Evolutionary conservation across 2,329 filamentous ascomycete species (phyloP), one percentile per base, ranked within the genome.

Genomic region (Arthrinium puccinioides): DNA sequence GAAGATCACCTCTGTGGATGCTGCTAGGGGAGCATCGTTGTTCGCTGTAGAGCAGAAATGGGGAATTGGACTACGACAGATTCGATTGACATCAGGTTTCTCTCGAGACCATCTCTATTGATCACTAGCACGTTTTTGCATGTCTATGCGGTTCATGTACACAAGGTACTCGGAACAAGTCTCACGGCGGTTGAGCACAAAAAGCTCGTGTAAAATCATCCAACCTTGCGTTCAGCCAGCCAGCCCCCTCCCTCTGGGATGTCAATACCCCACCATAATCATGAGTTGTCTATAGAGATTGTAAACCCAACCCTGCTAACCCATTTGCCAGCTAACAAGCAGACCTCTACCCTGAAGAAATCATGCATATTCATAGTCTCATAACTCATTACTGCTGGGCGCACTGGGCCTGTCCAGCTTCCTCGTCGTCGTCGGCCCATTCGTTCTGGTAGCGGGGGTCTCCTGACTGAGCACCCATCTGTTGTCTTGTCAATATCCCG

Each of bases 371-470:
- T 47, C 46, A 46, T n/a, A n/a, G n/a, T 48, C 43, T 56, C 55
- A 46, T 57, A 49, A 52, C 32, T 56, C 50, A 43, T 69, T 77
- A 87, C 67, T 87, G 82, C 40, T 82, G 78, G 44, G 82, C 77
- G 54, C 84, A 89, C 59, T 89, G 84, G 20, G 83, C 69, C 40
- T 69, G 68, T 27, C 71, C 77, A 5, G 72, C 79, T 1, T 78
- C 81, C 20, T 79, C 79, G 3, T 83, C 82, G 29, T 84, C 81
- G 36, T 84, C 79, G 62, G 84, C 81, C 74, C 82, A 86, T 10
- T 76, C 77, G 42, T 70, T 71, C 14, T 70, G 77, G 31, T 72
- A 79, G 38, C 82, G 66, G 14, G 81, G 76, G 52, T 87, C 83
- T 38, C 75, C 80, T 3, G 80, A 80, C 46, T 75, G 76, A 36